Evolutionary conservation across 2,329 filamentous ascomycete species (phyloP).

Genomic region (Sclerotinia nivalis): DNA sequence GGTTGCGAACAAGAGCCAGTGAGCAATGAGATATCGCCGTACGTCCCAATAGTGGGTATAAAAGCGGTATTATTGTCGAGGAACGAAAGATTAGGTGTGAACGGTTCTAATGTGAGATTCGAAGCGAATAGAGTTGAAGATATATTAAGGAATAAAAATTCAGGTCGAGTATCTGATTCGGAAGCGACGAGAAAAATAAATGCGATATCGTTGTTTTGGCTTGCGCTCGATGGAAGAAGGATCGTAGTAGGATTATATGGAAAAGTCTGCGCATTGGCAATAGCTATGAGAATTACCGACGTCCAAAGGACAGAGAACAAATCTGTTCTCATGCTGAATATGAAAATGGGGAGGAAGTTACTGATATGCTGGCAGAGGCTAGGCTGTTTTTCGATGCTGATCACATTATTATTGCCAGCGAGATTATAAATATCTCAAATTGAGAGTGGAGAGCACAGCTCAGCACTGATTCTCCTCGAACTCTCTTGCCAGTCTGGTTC

Average conservation of each 20-base stretch:
- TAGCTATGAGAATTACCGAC: constrained; percentile 24
- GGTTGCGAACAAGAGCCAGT: constrained; percentile 68
- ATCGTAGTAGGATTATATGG: constrained; percentile 80
- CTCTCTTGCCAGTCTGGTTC: constrained; percentile 12
- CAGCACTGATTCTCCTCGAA: constrained; percentile 22
- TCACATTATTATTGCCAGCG: constrained; percentile 29
- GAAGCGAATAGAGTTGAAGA: constrained; percentile 56
- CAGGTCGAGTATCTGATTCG: constrained; percentile 36
- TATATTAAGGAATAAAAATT: constrained; percentile 67
- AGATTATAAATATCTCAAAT: neutral
- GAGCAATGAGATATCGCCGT: constrained; percentile 72
- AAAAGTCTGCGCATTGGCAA: constrained; percentile 48
- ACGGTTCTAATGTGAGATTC: constrained; percentile 47
- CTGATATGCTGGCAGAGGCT: constrained; percentile 20
- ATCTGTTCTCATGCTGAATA: constrained; percentile 33
- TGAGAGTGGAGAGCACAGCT: constrained; percentile 29
- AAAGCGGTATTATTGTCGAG: constrained; percentile 60
- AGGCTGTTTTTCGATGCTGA: constrained; percentile 25
- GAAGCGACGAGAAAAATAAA: constrained; percentile 65
- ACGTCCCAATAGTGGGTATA: constrained; percentile 63
- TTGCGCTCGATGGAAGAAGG: constrained; percentile 54
- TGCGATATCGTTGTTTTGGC: constrained; percentile 53
- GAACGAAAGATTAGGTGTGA: constrained; percentile 65
- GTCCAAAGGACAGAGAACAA: constrained; percentile 31
- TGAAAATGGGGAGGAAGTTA: constrained; percentile 22